These are phyloP conservation scores for Venturia effusa DNA, from an alignment of 2,329 filamentous ascomycete genomes.

Conservation along the genomic window DNA sequence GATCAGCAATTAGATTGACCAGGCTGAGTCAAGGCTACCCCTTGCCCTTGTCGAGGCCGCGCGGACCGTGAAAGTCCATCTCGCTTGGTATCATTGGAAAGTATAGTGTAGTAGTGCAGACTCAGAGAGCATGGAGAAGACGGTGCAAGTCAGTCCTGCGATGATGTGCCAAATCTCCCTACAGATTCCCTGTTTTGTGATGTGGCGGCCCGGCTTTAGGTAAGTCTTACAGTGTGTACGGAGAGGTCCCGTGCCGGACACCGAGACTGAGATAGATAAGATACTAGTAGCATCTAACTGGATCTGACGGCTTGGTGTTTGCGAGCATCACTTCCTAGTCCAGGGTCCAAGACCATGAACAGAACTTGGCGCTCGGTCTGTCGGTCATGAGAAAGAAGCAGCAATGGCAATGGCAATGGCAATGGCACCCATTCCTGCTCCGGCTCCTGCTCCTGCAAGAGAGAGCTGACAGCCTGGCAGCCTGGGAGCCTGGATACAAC, in stretches of 20 bases:
- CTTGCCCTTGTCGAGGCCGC: background rate
- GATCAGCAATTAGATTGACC: background rate
- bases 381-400: background rate
- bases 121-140: background rate
- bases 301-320: background rate
- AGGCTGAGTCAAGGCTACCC: background rate
- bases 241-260: background rate
- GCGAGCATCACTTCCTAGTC: background rate
- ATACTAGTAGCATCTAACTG: too few relatives aligned
- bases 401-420: too few relatives aligned
- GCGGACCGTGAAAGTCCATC: background rate
- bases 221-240: too few relatives aligned
- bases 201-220: too few relatives aligned
- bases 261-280: too few relatives aligned
- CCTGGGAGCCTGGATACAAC: background rate
- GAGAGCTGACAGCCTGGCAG: background rate
- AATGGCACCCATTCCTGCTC: too few relatives aligned
- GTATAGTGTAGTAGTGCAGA: background rate
- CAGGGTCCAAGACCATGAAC: background rate
- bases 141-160: background rate
- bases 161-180: background rate
- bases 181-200: background rate
- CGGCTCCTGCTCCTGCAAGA: background rate
- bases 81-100: background rate
- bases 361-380: background rate